A percentile compares a stretch with the other conserved stretches of the same genome.
phyloP scores from a whole-genome alignment of 768 basidiomycete species.

The Porphyrellus cyaneotinctus region DNA sequence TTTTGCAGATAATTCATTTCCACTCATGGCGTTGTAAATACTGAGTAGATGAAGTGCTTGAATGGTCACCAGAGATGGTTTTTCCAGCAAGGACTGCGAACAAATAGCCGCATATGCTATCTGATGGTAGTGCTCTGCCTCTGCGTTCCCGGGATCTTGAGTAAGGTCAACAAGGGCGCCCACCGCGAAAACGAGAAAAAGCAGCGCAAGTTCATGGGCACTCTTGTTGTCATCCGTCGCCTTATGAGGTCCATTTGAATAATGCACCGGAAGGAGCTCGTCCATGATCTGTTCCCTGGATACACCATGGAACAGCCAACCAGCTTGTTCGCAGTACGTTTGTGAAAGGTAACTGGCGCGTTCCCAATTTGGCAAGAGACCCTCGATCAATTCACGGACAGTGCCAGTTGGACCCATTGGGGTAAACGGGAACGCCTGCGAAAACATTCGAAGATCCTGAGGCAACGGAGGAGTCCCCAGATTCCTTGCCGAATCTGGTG shows the following conservation, averaged over 20 bases:
- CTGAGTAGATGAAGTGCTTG: constrained; percentile 67
- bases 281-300: constrained; percentile 42
- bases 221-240: constrained; percentile 38
- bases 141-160: constrained; percentile 28
- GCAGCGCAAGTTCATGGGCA: constrained; percentile 46
- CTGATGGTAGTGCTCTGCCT: constrained; percentile 65
- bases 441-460: constrained; percentile 43
- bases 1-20: constrained; percentile 48
- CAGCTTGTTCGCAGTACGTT: constrained; percentile 44
- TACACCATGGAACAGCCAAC: constrained; percentile 51
- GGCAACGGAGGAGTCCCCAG: constrained; percentile 29
- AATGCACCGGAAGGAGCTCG: constrained; percentile 41
- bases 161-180: constrained; percentile 44
- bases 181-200: constrained; percentile 50
- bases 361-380: constrained; percentile 51
- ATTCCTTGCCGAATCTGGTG: constrained; percentile 27
- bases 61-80: constrained; percentile 66
- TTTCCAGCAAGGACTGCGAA: constrained; percentile 65
- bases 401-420: constrained; percentile 47
- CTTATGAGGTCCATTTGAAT: constrained; percentile 25
- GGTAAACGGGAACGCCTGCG: constrained; percentile 61
- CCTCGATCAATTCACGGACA: constrained; percentile 47
- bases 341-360: constrained; percentile 44
- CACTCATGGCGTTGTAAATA: constrained; percentile 68
- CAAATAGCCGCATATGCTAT: constrained; percentile 62